These are phyloP conservation scores for Arabidopsis lyrata DNA, from an alignment of 441 rosid genomes.

Conservation along the genomic window DNA sequence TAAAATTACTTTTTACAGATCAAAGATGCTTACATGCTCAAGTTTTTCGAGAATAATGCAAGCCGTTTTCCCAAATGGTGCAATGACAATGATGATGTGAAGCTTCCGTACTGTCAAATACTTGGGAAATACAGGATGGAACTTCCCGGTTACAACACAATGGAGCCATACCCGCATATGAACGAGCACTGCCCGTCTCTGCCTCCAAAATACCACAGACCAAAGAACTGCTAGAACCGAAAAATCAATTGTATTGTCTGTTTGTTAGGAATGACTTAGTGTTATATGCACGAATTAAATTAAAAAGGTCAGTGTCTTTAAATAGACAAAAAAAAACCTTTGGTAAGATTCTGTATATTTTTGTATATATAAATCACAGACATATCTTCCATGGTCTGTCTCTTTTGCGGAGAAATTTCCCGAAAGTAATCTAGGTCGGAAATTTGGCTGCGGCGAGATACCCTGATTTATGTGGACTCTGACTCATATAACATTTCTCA, in stretches of 20 bases:
- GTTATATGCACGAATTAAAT: conserved; percentile 23
- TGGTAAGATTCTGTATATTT: background rate
- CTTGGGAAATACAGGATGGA: conserved; percentile 94
- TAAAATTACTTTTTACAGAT: conserved; percentile 57
- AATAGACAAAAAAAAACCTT: background rate
- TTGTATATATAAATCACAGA: background rate
- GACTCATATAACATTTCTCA: background rate
- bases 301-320: background rate
- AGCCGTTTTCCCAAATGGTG: conserved; percentile 94
- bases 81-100: conserved; percentile 78
- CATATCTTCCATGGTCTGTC: background rate
- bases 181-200: conserved; percentile 91
- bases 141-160: conserved; percentile 80
- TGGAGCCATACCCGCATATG: conserved; percentile 93
- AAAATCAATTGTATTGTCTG: conserved; percentile 11
- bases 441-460: background rate
- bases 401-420: background rate
- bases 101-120: conserved; percentile 92
- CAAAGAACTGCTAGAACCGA: conserved; percentile 63
- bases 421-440: background rate
- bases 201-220: conserved; percentile 85
- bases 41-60: conserved; percentile 78
- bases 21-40: conserved; percentile 88
- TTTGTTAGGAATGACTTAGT: conserved; percentile 34
- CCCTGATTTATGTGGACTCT: background rate